Base-by-base conservation (phyloP, 371 early-diverging fungal species). In the Mucor piriformis region DNA sequence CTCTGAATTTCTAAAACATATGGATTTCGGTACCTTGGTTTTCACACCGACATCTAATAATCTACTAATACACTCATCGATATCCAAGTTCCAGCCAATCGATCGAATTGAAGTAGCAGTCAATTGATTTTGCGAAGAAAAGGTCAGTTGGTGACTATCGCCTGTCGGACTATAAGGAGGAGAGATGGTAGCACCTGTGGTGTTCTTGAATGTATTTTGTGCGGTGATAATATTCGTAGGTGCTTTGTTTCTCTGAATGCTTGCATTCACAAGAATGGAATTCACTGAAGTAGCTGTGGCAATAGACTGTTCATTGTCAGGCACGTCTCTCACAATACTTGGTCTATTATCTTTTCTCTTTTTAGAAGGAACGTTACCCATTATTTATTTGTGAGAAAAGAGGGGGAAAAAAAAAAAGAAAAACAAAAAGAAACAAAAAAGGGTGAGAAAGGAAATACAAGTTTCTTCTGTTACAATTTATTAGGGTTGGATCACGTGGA, bases 61-160 rank as follows among this genome's bases (percentile, higher is more conserved):
- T 51, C 93, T 83, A 56, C 83, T 79, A 46, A 95, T 94, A 69
- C 93, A 88, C 70, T 94, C 94, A 78, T 96, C 95, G 47, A 96
- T 77, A 61, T 92, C 88, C 38, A 90, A 59, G 54, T 81, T 85
- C 44, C 70, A 70, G 5, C 76, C 77, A 27, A 77, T 70, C 18
- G 78, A 81, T 16, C 73, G 59, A 12, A 76, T 67, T 0, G 81
- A 77, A 1, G 72, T 77, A 13, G 76, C 72, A 5, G 81, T 81
- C 18, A 77, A 57, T 57, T 81, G 81, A 35, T 76, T 74, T 24
- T 69, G 73, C 0, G 77, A 76, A 13, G 55, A 52, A 50, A 67
- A 54, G 0, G 75, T 80, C 4, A 76, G 56, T 38, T 80, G 80
- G 53, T 73, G 70, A 5, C 46, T 46, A 7, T 20, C 48, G 6